phyloP scores from a whole-genome alignment of 2,329 filamentous ascomycete genomes.

The Stachybotrys echinatus region DNA sequence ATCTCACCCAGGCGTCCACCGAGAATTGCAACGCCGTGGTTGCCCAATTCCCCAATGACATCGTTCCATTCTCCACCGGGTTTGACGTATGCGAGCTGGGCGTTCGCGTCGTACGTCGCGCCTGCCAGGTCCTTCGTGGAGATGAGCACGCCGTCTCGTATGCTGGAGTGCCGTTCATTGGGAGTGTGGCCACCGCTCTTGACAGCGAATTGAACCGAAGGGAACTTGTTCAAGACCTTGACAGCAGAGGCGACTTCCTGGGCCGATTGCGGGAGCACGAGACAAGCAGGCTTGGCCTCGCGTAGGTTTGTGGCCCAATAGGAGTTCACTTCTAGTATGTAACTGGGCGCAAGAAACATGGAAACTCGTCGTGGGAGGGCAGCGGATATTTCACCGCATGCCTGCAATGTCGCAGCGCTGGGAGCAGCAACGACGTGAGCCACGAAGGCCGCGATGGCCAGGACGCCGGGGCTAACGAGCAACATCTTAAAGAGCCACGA shows the following conservation, averaged over 20 bases:
- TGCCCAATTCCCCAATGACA: conserved; percentile 25
- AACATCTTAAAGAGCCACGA: too few species aligned
- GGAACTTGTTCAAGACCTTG: conserved; percentile 20
- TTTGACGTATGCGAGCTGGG: conserved; percentile 28
- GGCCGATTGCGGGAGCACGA: conserved; percentile 24
- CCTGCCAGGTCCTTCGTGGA: conserved; percentile 25
- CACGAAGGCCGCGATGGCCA: neutral
- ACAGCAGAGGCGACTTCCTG: conserved; percentile 26
- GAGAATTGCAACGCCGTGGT: conserved; percentile 25
- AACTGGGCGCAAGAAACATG: neutral
- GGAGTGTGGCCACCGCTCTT: conserved; percentile 34
- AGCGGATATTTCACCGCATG: neutral
- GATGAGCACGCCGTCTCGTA: conserved; percentile 30
- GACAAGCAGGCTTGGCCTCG: conserved; percentile 26
- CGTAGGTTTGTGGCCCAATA: conserved; percentile 28
- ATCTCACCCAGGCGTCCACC: conserved; percentile 19
- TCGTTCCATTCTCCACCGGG: conserved; percentile 34
- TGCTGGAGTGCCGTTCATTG: conserved; percentile 25
- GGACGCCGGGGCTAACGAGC: too few species aligned
- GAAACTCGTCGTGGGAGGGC: conserved; percentile 3
- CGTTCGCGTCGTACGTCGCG: conserved; percentile 24
- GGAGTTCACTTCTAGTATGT: neutral
- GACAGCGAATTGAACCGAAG: conserved; percentile 26
- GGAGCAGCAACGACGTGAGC: neutral
- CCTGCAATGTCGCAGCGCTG: too few species aligned